These are phyloP conservation scores for Coemansia sp. DNA, from an alignment of 192 early-diverging fungal species.

Conservation along the genomic window DNA sequence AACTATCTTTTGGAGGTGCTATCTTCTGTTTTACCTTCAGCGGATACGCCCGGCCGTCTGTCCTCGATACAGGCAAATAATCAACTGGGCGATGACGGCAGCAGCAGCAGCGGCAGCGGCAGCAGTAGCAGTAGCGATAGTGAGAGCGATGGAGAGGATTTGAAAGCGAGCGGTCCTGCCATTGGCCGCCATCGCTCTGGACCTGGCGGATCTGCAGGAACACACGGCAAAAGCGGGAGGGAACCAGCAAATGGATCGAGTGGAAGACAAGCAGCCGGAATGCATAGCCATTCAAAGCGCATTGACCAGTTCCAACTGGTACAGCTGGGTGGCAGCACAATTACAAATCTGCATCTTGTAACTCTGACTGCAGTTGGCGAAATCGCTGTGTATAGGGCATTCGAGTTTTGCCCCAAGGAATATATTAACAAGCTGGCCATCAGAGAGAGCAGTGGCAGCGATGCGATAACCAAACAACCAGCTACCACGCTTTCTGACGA, in stretches of 20 bases:
- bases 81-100: background rate
- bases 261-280: background rate
- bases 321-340: conserved; percentile 36
- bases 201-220: background rate
- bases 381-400: conserved; percentile 47
- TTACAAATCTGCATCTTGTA: conserved; percentile 26
- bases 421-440: background rate
- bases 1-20: conserved; percentile 34
- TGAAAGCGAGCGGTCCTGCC: background rate
- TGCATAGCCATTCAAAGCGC: background rate
- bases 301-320: conserved; percentile 40
- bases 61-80: background rate
- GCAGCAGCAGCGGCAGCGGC: background rate
- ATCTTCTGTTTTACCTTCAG: background rate
- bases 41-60: too few species aligned
- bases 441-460: background rate
- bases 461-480: background rate
- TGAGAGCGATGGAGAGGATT: background rate
- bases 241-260: background rate
- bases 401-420: conserved; percentile 28
- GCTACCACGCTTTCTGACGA: background rate
- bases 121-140: conserved; percentile 15
- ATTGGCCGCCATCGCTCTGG: background rate
- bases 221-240: background rate
- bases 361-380: conserved; percentile 33